Evolutionary conservation across 78 protist genomes (phyloP).

Genomic region (Thecamonas trahens): DNA sequence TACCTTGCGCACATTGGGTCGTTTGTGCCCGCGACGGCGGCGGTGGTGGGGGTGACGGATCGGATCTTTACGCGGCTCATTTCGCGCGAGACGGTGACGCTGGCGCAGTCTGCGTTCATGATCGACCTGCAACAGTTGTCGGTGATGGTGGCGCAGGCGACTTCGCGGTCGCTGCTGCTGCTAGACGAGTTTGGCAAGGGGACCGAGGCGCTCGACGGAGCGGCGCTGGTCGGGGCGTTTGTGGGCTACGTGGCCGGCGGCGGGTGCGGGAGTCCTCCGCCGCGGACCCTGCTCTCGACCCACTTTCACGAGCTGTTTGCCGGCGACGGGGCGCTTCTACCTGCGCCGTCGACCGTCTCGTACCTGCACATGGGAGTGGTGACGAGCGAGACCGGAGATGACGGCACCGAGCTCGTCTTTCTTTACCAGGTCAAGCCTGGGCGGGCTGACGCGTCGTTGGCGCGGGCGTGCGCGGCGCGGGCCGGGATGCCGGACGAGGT

Average conservation of each 20-base stretch:
- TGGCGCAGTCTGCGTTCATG: neutral
- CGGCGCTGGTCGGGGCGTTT: constrained; percentile 1
- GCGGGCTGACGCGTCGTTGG: neutral
- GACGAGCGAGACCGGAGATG: neutral
- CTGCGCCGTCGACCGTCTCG: no score
- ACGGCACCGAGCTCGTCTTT: neutral
- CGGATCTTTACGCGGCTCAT: constrained; percentile 21
- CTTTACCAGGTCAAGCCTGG: neutral
- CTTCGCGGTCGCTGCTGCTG: constrained; percentile 21
- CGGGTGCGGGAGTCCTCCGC: neutral
- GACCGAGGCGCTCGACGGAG: constrained; percentile 19
- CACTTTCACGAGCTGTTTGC: constrained; percentile 29
- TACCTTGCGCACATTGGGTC: constrained; percentile 54
- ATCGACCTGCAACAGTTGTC: constrained; percentile 31
- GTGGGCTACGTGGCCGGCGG: neutral
- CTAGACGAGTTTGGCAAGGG: constrained; percentile 70
- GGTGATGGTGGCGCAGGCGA: constrained; percentile 6
- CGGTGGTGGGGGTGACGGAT: constrained; percentile 37
- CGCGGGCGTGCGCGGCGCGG: neutral
- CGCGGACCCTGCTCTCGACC: constrained; percentile 5
- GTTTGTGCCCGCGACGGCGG: constrained; percentile 50
- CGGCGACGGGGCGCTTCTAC: neutral
- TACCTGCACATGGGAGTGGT: neutral
- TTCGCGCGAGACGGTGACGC: neutral
- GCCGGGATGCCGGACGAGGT: neutral